Conservation (phyloP, 495 filamentous ascomycete genomes). For the Parathielavia hyrcaniae region DNA sequence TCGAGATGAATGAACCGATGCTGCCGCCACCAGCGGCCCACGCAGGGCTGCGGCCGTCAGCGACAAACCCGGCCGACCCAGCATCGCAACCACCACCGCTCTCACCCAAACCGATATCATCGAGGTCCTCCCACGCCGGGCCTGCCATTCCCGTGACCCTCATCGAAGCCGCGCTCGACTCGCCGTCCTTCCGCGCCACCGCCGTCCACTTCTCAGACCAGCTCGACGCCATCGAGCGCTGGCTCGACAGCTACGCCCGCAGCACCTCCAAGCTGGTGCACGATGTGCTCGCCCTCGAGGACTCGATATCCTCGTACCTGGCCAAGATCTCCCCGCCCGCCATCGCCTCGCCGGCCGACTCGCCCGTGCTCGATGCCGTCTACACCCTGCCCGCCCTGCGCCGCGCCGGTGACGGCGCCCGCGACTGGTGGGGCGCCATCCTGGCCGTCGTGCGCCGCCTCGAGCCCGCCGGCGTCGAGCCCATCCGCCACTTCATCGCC, state of each 20-base stretch:
- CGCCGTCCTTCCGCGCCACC: slow-evolving; percentile 86
- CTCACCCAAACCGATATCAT: background rate
- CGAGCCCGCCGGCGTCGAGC: slow-evolving; percentile 70
- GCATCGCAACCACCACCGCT: slow-evolving; percentile 6
- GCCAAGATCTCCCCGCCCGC: slow-evolving; percentile 62
- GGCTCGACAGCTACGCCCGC: slow-evolving; percentile 82
- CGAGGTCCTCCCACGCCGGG: slow-evolving; percentile 20
- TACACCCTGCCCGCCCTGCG: slow-evolving; percentile 84
- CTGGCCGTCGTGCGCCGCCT: slow-evolving; percentile 64
- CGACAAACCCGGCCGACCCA: slow-evolving; percentile 1
- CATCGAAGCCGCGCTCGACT: slow-evolving; percentile 92
- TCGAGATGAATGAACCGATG: slow-evolving; percentile 16
- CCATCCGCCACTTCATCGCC: slow-evolving; percentile 66
- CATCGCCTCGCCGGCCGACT: slow-evolving; percentile 62
- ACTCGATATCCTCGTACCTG: slow-evolving; percentile 65
- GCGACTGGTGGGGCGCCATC: slow-evolving; percentile 79
- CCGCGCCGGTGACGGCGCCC: slow-evolving; percentile 73
- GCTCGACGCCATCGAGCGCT: slow-evolving; percentile 83
- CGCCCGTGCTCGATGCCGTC: slow-evolving; percentile 83
- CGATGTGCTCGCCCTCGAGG: slow-evolving; percentile 66
- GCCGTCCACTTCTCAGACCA: slow-evolving; percentile 86
- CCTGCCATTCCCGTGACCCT: slow-evolving; percentile 68
- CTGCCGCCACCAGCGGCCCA: slow-evolving; percentile 16
- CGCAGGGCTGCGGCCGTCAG: slow-evolving; percentile 1
- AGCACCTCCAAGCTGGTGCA: slow-evolving; percentile 68